phyloP scores from a whole-genome alignment of 495 filamentous ascomycete species.

The Penicillium antarcticum region DNA sequence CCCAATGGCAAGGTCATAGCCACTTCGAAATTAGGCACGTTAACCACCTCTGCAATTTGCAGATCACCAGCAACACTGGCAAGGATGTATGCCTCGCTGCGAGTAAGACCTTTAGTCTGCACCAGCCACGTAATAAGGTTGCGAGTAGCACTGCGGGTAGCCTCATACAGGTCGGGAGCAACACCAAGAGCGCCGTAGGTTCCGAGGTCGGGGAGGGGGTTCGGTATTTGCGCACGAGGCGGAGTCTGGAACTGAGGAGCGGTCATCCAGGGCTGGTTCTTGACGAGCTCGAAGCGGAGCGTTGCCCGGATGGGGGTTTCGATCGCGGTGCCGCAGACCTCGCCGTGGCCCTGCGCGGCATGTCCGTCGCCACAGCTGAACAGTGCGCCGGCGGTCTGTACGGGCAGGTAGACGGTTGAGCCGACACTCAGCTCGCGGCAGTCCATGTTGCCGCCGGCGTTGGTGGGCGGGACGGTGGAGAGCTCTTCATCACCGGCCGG shows the following conservation, averaged over 20 bases:
- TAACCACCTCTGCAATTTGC: conserved; percentile 46
- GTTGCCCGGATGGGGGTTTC: conserved; percentile 49
- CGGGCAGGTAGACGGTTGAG: conserved; percentile 42
- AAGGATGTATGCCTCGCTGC: conserved; percentile 48
- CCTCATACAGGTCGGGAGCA: conserved; percentile 40
- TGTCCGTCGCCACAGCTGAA: conserved; percentile 56
- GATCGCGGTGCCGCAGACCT: conserved; percentile 53
- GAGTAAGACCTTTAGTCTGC: conserved; percentile 38
- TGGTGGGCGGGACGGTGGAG: conserved; percentile 48
- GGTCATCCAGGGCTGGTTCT: conserved; percentile 40
- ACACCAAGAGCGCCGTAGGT: conserved; percentile 47
- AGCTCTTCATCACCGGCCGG: conserved; percentile 39
- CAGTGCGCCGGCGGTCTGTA: conserved; percentile 45
- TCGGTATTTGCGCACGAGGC: conserved; percentile 22
- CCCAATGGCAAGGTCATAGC: conserved; percentile 44
- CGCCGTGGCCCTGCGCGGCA: conserved; percentile 51
- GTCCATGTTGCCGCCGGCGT: conserved; percentile 51
- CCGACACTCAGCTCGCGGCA: conserved; percentile 46
- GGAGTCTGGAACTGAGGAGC: conserved; percentile 44
- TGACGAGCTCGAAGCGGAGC: conserved; percentile 42
- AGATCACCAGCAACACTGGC: conserved; percentile 45
- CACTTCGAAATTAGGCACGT: conserved; percentile 48
- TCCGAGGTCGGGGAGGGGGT: conserved; percentile 30
- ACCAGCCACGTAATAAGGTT: conserved; percentile 45
- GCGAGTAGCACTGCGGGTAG: conserved; percentile 41